Evolutionary conservation across 768 basidiomycete species (phyloP), one percentile per base, ranked within the genome.

Genomic region (Clathrus columnatus): DNA sequence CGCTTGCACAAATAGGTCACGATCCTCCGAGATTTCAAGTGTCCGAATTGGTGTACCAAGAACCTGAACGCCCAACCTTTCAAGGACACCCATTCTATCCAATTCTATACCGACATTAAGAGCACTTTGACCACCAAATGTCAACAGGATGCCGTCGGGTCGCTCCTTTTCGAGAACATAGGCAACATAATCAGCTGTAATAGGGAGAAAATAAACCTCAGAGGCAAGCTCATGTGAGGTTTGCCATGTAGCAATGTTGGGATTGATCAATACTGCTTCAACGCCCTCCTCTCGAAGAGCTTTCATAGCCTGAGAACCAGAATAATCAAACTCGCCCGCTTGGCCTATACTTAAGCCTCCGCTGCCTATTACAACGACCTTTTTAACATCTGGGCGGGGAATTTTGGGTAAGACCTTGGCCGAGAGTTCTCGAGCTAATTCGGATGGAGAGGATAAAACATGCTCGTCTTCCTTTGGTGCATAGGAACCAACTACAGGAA

Each of bases 251-350:
- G 96, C 95, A 61, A 98, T 97, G 67, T 99, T 98, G 47, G 96
- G 96, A 70, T 98, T 99, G 69, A 99, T 91, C 60, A 99, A 84
- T 60, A 99, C 84, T 28, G 92, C 90, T 54, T 88, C 80, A 50
- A 99, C 85, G 51, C 94, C 94, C 68, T 94, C 91, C 70, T 99
- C 96, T 62, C 85, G 83, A 51, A 99, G 83, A 16, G 96, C 96
- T 69, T 99, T 98, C 71, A 99, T 83, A 8, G 96, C 96, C 71
- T 99, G 96, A 5, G 95, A 97, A 46, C 96, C 96, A 18, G 95
- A 97, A 69, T 99, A 99, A 69, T 99, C 96, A 70, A 99, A 99
- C 73, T 99, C 96, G 69, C 96, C 96, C 4, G 96, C 96, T 70
- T 99, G 96, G 26, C 96, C 96, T 56, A 99, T 99, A 64, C 84